These are phyloP conservation scores for Rhodocollybia butyracea DNA, from an alignment of 768 basidiomycete genomes.

Conservation along the genomic window DNA sequence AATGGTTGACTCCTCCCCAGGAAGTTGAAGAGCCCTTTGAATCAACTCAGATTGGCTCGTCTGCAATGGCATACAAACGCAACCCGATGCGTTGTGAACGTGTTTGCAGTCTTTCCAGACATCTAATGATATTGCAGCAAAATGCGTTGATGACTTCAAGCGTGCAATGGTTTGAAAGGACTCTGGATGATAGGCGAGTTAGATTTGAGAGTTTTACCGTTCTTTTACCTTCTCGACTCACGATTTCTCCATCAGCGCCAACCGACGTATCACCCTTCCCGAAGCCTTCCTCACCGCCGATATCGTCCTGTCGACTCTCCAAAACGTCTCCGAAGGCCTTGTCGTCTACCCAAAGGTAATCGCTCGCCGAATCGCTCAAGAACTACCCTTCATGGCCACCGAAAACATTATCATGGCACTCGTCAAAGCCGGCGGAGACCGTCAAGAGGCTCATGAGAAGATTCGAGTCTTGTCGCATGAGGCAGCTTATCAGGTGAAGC, in stretches of 20 bases:
- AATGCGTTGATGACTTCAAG: slow-evolving; percentile 93
- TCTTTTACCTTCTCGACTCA: background rate
- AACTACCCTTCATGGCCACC: slow-evolving; percentile 99
- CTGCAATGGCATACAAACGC: slow-evolving; percentile 98
- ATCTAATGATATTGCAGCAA: slow-evolving; percentile 94
- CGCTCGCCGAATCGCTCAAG: slow-evolving; percentile 85
- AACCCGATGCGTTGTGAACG: slow-evolving; percentile 99
- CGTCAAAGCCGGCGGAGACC: slow-evolving; percentile 91
- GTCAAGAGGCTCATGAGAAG: slow-evolving; percentile 96
- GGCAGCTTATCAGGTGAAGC: slow-evolving; percentile 91
- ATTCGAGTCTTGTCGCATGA: slow-evolving; percentile 94
- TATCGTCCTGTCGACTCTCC: slow-evolving; percentile 91
- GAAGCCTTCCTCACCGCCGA: slow-evolving; percentile 97
- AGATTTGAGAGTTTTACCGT: background rate
- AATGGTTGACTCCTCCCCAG: slow-evolving; percentile 27
- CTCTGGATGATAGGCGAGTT: slow-evolving; percentile 86
- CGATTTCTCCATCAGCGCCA: slow-evolving; percentile 57
- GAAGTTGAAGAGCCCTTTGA: slow-evolving; percentile 99
- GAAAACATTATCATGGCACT: slow-evolving; percentile 99
- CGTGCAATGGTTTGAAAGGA: slow-evolving; percentile 98
- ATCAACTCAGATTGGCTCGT: slow-evolving; percentile 95
- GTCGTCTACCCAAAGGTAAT: slow-evolving; percentile 99
- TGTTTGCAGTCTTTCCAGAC: slow-evolving; percentile 93
- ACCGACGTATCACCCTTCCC: slow-evolving; percentile 92
- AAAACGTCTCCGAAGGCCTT: slow-evolving; percentile 96